These are phyloP conservation scores for Thymus quinquecostatus DNA, from an alignment of 257 asterid genomes.

Conservation along the genomic window DNA sequence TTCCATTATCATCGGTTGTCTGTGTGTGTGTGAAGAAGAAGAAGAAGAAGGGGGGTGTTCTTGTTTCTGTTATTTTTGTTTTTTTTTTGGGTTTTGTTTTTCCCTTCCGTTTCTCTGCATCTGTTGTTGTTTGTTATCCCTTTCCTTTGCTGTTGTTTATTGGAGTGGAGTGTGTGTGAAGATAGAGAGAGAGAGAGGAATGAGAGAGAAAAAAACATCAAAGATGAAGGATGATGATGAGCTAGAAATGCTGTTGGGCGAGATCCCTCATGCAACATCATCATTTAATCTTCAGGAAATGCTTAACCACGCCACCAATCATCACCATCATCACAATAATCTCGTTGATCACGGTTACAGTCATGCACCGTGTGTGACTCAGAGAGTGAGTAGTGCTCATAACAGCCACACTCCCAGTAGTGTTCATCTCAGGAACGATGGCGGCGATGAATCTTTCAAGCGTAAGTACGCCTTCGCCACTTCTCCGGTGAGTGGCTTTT, in stretches of 20 bases:
- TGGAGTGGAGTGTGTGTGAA: constrained; percentile 34
- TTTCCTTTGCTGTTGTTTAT: constrained; percentile 23
- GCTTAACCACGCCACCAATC: constrained; percentile 28
- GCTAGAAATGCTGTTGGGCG: constrained; percentile 61
- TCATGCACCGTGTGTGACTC: constrained; percentile 46
- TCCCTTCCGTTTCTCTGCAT: constrained; percentile 13
- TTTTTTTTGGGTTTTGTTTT: no score
- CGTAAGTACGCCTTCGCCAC: constrained; percentile 40
- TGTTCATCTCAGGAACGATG: constrained; percentile 36
- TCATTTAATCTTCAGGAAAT: constrained; percentile 43
- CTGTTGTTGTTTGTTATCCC: constrained; percentile 10
- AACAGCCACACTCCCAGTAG: background rate
- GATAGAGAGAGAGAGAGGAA: constrained; percentile 26
- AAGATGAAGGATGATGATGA: constrained; percentile 72
- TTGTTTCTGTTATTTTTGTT: background rate
- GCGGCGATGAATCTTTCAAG: constrained; percentile 40
- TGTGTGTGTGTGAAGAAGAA: background rate
- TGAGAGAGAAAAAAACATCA: constrained; percentile 19
- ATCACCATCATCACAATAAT: constrained; percentile 29
- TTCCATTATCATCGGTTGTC: background rate
- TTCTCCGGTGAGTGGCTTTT: constrained; percentile 59
- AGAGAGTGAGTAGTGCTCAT: constrained; percentile 27
- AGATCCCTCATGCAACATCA: constrained; percentile 74
- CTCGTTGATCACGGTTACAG: constrained; percentile 38
- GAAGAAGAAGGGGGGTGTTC: background rate